Evolutionary conservation across 805 yeast genomes (phyloP).

Genomic region (Jamesozyma lodderae): DNA sequence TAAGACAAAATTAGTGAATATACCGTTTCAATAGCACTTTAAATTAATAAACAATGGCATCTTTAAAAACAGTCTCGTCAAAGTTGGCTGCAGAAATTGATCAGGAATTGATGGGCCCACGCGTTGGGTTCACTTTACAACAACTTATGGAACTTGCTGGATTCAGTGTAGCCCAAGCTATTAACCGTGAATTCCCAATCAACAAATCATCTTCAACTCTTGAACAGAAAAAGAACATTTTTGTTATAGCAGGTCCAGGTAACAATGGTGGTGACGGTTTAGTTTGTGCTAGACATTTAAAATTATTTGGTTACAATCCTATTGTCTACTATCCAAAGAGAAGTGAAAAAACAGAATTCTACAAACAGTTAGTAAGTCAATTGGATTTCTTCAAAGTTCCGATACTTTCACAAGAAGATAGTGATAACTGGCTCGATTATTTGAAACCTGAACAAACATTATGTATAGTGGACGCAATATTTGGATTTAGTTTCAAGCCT

Average conservation of each 20-base stretch:
- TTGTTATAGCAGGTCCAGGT: conserved; percentile 88
- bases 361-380: conserved; percentile 54
- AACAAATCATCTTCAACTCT: not conserved
- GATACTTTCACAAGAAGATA: conserved; percentile 37
- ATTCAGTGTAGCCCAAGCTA: conserved; percentile 82
- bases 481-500: conserved; percentile 90
- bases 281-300: conserved; percentile 88
- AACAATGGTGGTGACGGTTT: conserved; percentile 95
- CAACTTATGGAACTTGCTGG: conserved; percentile 90
- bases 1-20: no score
- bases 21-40: no score
- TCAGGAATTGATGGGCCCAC: conserved; percentile 75
- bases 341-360: conserved; percentile 46
- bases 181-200: conserved; percentile 55
- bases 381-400: conserved; percentile 54
- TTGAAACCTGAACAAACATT: conserved; percentile 32
- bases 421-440: conserved; percentile 22
- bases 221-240: conserved; percentile 33
- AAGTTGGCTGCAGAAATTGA: conserved; percentile 68
- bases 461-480: conserved; percentile 68
- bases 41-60: conserved; percentile 1
- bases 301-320: conserved; percentile 71
- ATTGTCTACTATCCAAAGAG: conserved; percentile 70
- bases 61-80: conserved; percentile 36
- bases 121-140: conserved; percentile 35